Conservation (phyloP, 352 stramenopile genomes). For the Elongisporangium anandrum region DNA sequence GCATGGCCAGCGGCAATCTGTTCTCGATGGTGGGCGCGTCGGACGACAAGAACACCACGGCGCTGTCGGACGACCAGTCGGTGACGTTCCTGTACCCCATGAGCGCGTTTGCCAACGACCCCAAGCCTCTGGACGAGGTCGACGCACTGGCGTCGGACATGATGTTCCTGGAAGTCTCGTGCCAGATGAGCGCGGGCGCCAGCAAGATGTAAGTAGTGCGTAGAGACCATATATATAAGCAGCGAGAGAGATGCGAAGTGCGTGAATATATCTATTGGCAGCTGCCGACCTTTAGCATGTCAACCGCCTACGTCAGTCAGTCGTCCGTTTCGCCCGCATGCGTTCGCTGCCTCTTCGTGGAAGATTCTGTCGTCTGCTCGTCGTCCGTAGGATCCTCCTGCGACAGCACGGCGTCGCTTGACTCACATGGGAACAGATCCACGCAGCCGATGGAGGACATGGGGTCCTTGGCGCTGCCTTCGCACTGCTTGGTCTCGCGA, state of each 20-base stretch:
- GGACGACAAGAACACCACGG: constrained; percentile 21
- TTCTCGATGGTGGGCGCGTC: constrained; percentile 48
- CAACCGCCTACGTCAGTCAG: background rate
- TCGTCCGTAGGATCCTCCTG: constrained; percentile 23
- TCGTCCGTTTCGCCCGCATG: background rate
- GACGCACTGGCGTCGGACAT: constrained; percentile 26
- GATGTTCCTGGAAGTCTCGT: constrained; percentile 81
- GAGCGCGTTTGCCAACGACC: constrained; percentile 65
- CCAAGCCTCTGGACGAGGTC: constrained; percentile 28
- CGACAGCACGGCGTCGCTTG: constrained; percentile 1
- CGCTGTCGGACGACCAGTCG: constrained; percentile 47
- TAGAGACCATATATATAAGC: background rate
- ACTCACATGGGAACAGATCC: constrained; percentile 39
- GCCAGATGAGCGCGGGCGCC: constrained; percentile 51
- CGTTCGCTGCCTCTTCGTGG: background rate
- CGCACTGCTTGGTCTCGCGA: constrained; percentile 20
- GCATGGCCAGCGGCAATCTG: constrained; percentile 55
- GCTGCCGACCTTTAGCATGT: background rate
- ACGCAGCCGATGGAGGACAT: constrained; percentile 65
- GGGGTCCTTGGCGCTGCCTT: constrained; percentile 35
- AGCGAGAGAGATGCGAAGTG: background rate
- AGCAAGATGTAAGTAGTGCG: constrained; percentile 16
- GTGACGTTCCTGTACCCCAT: constrained; percentile 86
- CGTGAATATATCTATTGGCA: background rate
- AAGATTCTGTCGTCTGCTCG: background rate